These are phyloP conservation scores for Pyricularia pennisetigena DNA, from an alignment of 2,329 filamentous ascomycete genomes.

Conservation along the genomic window DNA sequence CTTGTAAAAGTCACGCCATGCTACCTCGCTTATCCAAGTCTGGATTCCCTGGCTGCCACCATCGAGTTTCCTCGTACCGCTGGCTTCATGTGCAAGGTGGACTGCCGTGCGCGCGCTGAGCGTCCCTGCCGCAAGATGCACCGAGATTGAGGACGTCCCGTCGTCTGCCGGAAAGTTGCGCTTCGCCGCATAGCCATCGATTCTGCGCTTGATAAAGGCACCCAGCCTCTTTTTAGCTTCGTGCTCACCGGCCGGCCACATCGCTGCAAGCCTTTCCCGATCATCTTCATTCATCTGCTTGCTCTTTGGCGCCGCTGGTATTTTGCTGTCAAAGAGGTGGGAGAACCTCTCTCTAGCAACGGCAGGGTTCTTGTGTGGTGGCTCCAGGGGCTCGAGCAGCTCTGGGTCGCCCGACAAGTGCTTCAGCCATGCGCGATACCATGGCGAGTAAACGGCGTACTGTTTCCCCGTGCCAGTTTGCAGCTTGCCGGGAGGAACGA, in stretches of 20 bases:
- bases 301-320: slow-evolving; percentile 53
- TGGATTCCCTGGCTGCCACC: slow-evolving; percentile 55
- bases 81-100: slow-evolving; percentile 45
- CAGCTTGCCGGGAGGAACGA: slow-evolving; percentile 65
- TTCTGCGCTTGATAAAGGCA: slow-evolving; percentile 57
- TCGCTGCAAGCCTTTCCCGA: slow-evolving; percentile 39
- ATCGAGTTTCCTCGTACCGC: slow-evolving; percentile 56
- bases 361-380: slow-evolving; percentile 44
- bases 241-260: slow-evolving; percentile 59
- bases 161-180: slow-evolving; percentile 57
- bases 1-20: slow-evolving; percentile 83
- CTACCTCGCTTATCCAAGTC: slow-evolving; percentile 73
- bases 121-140: slow-evolving; percentile 58
- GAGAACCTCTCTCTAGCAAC: slow-evolving; percentile 31
- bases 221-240: slow-evolving; percentile 55
- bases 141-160: slow-evolving; percentile 59
- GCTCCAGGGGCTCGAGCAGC: slow-evolving; percentile 50
- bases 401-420: slow-evolving; percentile 62
- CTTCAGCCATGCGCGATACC: slow-evolving; percentile 68
- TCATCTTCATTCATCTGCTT: slow-evolving; percentile 54
- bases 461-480: slow-evolving; percentile 61
- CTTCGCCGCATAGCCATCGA: slow-evolving; percentile 49
- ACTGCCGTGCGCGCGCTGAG: slow-evolving; percentile 59
- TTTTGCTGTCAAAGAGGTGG: slow-evolving; percentile 46
- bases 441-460: slow-evolving; percentile 77